Base-by-base conservation (phyloP, 2,329 filamentous ascomycete species). In the Apiospora marii region DNA sequence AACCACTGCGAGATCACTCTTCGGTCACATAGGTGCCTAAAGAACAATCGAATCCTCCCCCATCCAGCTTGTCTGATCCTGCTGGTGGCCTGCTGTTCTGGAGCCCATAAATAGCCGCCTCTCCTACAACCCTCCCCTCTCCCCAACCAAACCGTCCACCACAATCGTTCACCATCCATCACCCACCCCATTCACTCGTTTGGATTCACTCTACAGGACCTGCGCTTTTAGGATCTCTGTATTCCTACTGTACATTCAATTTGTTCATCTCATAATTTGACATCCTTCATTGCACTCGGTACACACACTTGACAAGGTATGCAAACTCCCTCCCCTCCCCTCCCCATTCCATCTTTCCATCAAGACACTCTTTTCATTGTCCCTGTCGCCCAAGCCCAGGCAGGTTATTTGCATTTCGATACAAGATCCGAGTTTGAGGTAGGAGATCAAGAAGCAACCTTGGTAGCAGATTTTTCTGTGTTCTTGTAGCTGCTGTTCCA, bases 161-260 rank as follows among this genome's bases (percentile, higher is more conserved):
- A 68, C 67, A 68, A 16, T 48, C 67, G 19, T 48, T 68, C n/a
- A 5, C 5, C 13, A 12, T 22, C 30, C 34, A 64, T 37, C 58
- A 41, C 58, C 34, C 34, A 64, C 58, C 58, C 58, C 58, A 64
- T 64, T 41, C 58, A 64, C 58, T 64, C 58, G 58, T 64, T 64
- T 64, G 30, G 27, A 58, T 58, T 58, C 27, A 34, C 27, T 13
- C 27, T 34, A 34, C 51, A 58, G 14, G 27, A 14, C 58, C 1
- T 6, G 19, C 4, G 2, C 41, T 64, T 12, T 41, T 41, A n/a
- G 34, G 10, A n/a, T 41, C 34, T 19, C 13, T 64, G 22, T 64
- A 41, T 37, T 24, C 58, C 2, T 58, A 19, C 14, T 34, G 51
- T 58, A 34, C 27, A 34, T 27, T 51, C 49, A 34, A 7, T 41